These are phyloP conservation scores for Candida vartiovaarae DNA, from an alignment of 805 yeast species.

Conservation along the genomic window DNA sequence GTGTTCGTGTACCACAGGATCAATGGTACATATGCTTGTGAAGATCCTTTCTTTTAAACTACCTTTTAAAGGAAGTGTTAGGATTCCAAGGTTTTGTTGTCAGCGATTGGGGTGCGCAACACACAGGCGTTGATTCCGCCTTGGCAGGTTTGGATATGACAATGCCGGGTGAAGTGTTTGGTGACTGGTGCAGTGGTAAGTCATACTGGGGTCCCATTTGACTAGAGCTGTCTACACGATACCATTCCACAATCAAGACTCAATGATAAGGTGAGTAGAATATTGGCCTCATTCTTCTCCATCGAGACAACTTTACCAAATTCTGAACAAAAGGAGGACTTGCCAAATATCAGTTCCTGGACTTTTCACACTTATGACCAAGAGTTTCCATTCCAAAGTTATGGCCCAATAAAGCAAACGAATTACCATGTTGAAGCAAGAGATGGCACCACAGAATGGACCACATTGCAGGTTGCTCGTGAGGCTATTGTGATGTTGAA, in stretches of 20 bases:
- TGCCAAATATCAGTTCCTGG: conserved; percentile 54
- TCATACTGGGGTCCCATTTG: conserved; percentile 53
- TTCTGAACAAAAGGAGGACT: conserved; percentile 34
- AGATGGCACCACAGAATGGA: conserved; percentile 37
- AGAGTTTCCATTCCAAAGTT: conserved; percentile 44
- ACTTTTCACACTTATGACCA: conserved; percentile 49
- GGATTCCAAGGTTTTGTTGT: conserved; percentile 66
- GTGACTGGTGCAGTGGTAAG: conserved; percentile 45
- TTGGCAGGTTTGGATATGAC: conserved; percentile 58
- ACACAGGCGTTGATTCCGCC: conserved; percentile 48
- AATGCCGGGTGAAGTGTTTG: conserved; percentile 54
- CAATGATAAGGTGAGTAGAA: conserved; percentile 56
- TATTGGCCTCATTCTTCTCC: conserved; percentile 49
- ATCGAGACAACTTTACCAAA: conserved; percentile 29
- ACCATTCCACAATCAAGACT: conserved; percentile 46
- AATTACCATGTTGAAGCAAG: conserved; percentile 52
- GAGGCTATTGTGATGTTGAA: conserved; percentile 53
- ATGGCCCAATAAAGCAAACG: conserved; percentile 45
- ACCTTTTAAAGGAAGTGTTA: conserved; percentile 49
- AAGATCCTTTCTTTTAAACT: conserved; percentile 48
- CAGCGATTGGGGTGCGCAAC: conserved; percentile 63
- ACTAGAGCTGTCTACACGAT: conserved; percentile 46
- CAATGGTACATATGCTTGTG: conserved; percentile 52
- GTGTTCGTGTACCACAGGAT: conserved; percentile 50
- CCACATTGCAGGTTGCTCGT: conserved; percentile 46